phyloP scores from a whole-genome alignment of 148 eudicot genomes.

The Silene latifolia region DNA sequence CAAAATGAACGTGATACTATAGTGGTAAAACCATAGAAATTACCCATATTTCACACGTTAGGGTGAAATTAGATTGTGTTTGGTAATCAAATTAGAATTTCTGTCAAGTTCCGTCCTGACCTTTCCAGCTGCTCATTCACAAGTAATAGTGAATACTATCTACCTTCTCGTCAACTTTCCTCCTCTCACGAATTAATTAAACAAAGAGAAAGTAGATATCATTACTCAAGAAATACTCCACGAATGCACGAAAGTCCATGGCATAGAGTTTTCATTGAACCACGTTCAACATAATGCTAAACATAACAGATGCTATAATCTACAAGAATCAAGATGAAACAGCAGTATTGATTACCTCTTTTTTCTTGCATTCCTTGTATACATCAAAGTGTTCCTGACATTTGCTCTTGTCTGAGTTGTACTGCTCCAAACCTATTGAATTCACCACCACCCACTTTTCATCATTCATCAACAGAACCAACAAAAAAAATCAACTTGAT shows the following conservation, averaged over 20 bases:
- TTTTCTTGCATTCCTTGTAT: slow-evolving; percentile 98
- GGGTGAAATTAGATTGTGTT: too few relatives aligned
- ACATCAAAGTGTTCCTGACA: slow-evolving; percentile 92
- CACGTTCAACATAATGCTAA: neutral
- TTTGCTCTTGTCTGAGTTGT: slow-evolving; percentile 71
- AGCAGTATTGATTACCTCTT: slow-evolving; percentile 51
- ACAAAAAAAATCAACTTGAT: neutral
- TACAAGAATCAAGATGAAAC: neutral
- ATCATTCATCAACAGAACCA: neutral
- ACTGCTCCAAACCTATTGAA: slow-evolving; percentile 69
- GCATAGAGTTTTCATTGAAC: neutral
- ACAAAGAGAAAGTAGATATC: too few relatives aligned
- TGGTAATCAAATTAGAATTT: too few relatives aligned
- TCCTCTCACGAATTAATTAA: too few relatives aligned
- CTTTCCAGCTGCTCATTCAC: too few relatives aligned
- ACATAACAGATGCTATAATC: neutral
- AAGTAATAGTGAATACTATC: too few relatives aligned
- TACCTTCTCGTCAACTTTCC: too few relatives aligned
- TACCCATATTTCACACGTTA: too few relatives aligned
- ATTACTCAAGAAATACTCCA: too few relatives aligned
- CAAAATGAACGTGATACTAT: too few relatives aligned
- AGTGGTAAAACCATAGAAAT: too few relatives aligned
- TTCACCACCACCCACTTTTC: neutral
- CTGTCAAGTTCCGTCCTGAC: too few relatives aligned
- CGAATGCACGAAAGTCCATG: neutral